Percentiles rank a stretch among this genome's conserved stretches.
These are phyloP conservation scores for Gomphus sp. DNA, from an alignment of 1,284 basidiomycete genomes.

Conservation along the genomic window DNA sequence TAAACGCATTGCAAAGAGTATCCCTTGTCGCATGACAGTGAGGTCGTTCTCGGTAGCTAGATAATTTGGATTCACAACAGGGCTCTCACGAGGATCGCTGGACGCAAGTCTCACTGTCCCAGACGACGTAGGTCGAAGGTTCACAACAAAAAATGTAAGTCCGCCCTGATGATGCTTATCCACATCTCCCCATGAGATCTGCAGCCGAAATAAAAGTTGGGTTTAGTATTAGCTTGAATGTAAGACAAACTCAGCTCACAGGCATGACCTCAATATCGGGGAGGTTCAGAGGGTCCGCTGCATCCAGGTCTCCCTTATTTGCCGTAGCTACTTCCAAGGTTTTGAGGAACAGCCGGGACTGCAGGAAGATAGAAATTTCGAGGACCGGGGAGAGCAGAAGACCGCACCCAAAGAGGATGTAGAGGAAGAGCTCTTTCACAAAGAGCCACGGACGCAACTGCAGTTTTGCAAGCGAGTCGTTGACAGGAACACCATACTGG, in stretches of 20 bases:
- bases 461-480: constrained; percentile 18
- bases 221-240: no score
- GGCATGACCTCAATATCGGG: constrained; percentile 23
- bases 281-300: constrained; percentile 12
- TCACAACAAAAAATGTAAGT: constrained; percentile 16
- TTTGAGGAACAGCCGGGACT: background rate
- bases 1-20: constrained; percentile 31
- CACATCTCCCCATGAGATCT: no score
- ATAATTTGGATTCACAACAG: constrained; percentile 30
- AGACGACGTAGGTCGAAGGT: constrained; percentile 18
- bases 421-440: background rate
- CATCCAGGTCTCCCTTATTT: constrained; percentile 9
- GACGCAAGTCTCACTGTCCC: constrained; percentile 25
- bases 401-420: background rate
- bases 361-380: background rate
- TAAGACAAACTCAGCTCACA: constrained; percentile 5
- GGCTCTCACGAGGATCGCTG: constrained; percentile 26
- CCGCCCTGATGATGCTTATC: constrained; percentile 9
- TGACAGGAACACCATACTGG: constrained; percentile 17
- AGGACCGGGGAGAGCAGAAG: background rate
- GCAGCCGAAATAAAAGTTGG: no score
- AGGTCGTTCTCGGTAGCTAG: constrained; percentile 25
- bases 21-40: constrained; percentile 26
- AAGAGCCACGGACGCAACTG: background rate
- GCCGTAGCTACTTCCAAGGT: background rate